Evolutionary conservation across 176 grass and related monocot species (phyloP).

Genomic region (Chloris gayana): DNA sequence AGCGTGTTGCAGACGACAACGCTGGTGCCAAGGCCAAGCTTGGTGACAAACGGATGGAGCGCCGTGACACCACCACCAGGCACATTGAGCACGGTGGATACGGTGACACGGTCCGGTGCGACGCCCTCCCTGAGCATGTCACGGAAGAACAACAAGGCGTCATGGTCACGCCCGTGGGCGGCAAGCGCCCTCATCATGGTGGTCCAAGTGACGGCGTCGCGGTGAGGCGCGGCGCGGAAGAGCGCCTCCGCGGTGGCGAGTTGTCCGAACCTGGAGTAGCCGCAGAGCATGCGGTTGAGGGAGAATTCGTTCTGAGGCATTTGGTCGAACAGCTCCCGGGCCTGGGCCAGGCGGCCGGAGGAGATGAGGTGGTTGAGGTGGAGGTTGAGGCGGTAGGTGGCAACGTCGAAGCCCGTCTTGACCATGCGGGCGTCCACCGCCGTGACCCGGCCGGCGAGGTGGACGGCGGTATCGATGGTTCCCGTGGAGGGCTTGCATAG

Average conservation of each 20-base stretch:
- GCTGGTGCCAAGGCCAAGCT: constrained; percentile 43
- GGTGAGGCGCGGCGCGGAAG: constrained; percentile 37
- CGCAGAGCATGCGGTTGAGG: constrained; percentile 61
- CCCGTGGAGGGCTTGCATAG: background rate
- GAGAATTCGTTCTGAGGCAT: constrained; percentile 51
- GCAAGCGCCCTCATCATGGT: constrained; percentile 61
- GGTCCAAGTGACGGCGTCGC: constrained; percentile 64
- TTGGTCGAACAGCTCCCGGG: constrained; percentile 63
- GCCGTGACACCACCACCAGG: constrained; percentile 32
- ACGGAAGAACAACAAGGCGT: constrained; percentile 59
- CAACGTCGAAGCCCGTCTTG: constrained; percentile 53
- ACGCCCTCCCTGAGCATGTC: constrained; percentile 59
- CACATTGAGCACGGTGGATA: constrained; percentile 51
- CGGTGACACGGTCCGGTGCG: constrained; percentile 48
- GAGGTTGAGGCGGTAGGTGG: constrained; percentile 34
- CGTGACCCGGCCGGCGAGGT: constrained; percentile 13
- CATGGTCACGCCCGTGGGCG: constrained; percentile 8
- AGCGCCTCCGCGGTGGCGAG: constrained; percentile 45
- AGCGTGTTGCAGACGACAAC: constrained; percentile 67
- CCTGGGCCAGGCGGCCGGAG: constrained; percentile 32
- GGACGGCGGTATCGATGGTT: background rate
- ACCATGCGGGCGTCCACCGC: constrained; percentile 47
- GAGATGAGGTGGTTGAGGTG: constrained; percentile 28
- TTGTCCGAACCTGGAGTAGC: constrained; percentile 46
- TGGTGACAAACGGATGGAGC: constrained; percentile 54